Conservation (phyloP, 805 yeast species). For the Candida tallmaniae region DNA sequence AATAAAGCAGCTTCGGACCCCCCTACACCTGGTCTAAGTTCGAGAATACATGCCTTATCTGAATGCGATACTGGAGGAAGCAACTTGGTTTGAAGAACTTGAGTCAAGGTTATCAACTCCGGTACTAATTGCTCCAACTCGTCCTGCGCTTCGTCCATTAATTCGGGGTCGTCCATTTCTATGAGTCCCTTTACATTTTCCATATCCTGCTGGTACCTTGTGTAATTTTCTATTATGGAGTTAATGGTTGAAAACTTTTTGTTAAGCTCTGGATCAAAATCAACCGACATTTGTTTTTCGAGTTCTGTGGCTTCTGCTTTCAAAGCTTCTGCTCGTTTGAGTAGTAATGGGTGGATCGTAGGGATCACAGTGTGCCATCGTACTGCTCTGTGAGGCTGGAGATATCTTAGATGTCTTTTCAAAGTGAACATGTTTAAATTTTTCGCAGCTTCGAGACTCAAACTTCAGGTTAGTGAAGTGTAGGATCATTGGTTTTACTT, state of each 20-base stretch:
- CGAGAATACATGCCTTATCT: constrained; percentile 74
- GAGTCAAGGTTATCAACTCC: constrained; percentile 36
- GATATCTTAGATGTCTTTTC: too few relatives aligned
- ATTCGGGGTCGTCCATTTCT: constrained; percentile 36
- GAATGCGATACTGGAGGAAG: constrained; percentile 75
- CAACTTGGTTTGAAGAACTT: constrained; percentile 50
- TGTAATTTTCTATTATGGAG: constrained; percentile 28
- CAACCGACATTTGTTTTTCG: constrained; percentile 21
- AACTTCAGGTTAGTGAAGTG: too few relatives aligned
- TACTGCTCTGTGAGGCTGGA: too few relatives aligned
- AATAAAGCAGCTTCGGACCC: constrained; percentile 91
- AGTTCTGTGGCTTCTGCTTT: constrained; percentile 22
- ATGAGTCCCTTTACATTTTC: constrained; percentile 21
- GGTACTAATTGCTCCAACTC: constrained; percentile 54
- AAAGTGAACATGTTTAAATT: too few relatives aligned
- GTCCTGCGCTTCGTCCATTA: constrained; percentile 51
- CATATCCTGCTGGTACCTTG: constrained; percentile 22
- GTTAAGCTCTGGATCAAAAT: constrained; percentile 30
- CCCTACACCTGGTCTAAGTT: constrained; percentile 93
- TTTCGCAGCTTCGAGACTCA: too few relatives aligned
- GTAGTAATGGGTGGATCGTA: constrained; percentile 34
- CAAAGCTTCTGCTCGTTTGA: constrained; percentile 32
- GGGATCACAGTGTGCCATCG: constrained; percentile 18
- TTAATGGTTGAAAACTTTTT: constrained; percentile 29
- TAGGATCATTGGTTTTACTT: too few relatives aligned